Conservation (phyloP, 2,329 filamentous ascomycete species). For the Sporothrix protearum region DNA sequence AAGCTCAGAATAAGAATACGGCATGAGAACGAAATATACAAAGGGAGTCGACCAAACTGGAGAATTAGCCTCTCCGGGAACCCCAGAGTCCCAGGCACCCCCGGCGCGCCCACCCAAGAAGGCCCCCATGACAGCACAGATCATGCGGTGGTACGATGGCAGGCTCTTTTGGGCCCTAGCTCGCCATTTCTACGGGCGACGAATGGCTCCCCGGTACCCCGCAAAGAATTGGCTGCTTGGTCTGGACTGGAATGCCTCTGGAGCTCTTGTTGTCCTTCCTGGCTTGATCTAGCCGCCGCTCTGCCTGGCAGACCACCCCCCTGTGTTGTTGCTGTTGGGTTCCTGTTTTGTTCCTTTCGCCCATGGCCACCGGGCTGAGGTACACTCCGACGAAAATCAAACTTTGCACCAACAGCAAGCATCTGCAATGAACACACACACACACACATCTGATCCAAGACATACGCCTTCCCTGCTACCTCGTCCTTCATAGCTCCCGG, state of each 20-base stretch:
- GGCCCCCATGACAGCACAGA: conserved; percentile 19
- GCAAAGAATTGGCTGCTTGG: conserved; percentile 1
- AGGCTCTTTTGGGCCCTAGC: conserved; percentile 6
- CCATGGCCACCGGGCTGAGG: background rate
- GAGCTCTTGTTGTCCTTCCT: background rate
- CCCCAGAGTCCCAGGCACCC: background rate
- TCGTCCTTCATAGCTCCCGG: conserved; percentile 20
- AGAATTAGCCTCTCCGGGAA: background rate
- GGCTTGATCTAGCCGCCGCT: conserved; percentile 4
- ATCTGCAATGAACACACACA: background rate
- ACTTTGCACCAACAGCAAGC: background rate
- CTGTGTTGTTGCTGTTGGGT: background rate
- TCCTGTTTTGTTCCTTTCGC: conserved; percentile 10
- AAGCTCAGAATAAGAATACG: background rate
- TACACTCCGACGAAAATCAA: background rate
- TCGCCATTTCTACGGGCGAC: background rate
- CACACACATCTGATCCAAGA: background rate
- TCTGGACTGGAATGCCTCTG: background rate
- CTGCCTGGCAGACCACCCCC: background rate
- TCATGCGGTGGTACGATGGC: conserved; percentile 16
- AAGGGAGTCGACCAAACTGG: background rate
- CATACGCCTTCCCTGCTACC: background rate
- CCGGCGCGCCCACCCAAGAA: background rate
- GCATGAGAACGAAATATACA: background rate
- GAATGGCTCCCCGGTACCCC: conserved; percentile 14